These are phyloP conservation scores for Malus fusca DNA, from an alignment of 306 rosid species.

Conservation along the genomic window DNA sequence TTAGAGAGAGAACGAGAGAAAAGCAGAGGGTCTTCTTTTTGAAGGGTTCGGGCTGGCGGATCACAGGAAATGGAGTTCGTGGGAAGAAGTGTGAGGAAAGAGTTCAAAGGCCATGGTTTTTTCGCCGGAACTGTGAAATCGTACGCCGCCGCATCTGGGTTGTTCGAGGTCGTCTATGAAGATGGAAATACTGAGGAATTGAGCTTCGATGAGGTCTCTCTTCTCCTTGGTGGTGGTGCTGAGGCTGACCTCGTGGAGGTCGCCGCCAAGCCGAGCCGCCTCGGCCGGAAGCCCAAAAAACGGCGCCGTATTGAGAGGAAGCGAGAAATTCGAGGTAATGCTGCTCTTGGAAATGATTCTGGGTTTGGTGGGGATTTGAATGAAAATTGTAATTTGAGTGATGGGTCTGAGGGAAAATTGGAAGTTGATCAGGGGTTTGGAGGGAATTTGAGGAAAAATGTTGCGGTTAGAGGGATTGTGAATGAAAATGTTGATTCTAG, in stretches of 20 bases:
- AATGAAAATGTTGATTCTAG: constrained; percentile 20
- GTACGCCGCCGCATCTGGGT: constrained; percentile 50
- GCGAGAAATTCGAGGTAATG: constrained; percentile 15
- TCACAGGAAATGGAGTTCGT: constrained; percentile 63
- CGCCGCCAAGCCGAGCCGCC: constrained; percentile 13
- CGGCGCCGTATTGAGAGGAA: constrained; percentile 41
- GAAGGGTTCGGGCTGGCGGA: constrained; percentile 20
- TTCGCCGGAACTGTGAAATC: constrained; percentile 71
- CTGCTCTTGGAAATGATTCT: constrained; percentile 36
- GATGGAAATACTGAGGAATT: constrained; percentile 65
- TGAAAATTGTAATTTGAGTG: constrained; percentile 18
- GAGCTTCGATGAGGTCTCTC: constrained; percentile 37
- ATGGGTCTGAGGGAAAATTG: constrained; percentile 16
- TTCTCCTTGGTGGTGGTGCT: constrained; percentile 29
- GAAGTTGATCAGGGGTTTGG: constrained; percentile 29
- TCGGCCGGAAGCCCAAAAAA: constrained; percentile 66
- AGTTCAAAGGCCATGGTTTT: constrained; percentile 39
- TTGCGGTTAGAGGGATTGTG: constrained; percentile 20
- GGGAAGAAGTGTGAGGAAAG: constrained; percentile 58
- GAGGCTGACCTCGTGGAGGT: constrained; percentile 17
- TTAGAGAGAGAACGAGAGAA: constrained; percentile 9
- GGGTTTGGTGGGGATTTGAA: constrained; percentile 26
- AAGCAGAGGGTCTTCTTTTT: not conserved
- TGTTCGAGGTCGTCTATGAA: constrained; percentile 49
- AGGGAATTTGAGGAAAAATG: constrained; percentile 18